phyloP scores from a whole-genome alignment of 176 grass and related monocot species.

The Carex pumila region DNA sequence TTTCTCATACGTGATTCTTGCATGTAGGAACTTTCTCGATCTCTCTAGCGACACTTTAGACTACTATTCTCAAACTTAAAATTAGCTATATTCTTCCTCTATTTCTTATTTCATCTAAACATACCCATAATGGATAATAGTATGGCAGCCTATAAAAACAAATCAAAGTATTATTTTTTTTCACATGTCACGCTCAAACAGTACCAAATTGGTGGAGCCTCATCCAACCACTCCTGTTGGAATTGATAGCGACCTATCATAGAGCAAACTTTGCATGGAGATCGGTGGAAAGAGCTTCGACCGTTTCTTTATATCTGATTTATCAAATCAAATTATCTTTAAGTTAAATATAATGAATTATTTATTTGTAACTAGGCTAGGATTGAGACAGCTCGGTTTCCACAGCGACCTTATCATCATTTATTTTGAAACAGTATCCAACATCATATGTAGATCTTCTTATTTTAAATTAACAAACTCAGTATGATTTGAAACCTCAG shows the following conservation, averaged over 20 bases:
- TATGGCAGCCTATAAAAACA: background rate
- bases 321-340: background rate
- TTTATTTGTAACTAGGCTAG: background rate
- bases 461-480: background rate
- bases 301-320: background rate
- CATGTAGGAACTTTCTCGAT: too few species aligned
- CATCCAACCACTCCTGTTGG: background rate
- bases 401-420: background rate
- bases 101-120: too few species aligned
- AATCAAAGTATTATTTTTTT: background rate
- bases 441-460: background rate
- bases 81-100: too few species aligned
- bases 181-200: background rate
- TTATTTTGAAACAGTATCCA: background rate
- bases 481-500: conserved; percentile 5
- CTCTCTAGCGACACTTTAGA: too few species aligned
- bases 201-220: background rate
- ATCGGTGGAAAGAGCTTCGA: background rate
- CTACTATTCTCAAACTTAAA: too few species aligned
- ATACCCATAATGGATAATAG: background rate
- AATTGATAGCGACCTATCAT: background rate
- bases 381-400: background rate
- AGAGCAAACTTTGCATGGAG: background rate
- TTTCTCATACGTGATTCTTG: too few species aligned
- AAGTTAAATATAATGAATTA: background rate